Evolutionary conservation across 2,329 filamentous ascomycete species (phyloP), one percentile per base, ranked within the genome.

Genomic region (Aspergillus pseudoterreus): DNA sequence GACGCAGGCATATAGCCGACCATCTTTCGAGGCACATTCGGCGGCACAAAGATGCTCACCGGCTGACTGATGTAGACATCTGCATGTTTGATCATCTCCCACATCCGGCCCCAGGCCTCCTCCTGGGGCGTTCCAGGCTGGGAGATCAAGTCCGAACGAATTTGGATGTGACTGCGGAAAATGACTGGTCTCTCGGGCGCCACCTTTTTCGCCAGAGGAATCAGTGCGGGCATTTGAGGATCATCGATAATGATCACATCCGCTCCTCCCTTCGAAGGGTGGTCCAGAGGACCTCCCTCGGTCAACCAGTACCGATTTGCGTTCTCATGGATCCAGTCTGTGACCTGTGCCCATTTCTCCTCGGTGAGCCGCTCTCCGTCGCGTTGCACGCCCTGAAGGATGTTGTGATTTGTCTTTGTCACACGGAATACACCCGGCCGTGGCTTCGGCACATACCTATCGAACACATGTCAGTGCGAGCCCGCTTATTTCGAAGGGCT

Each of bases 381-480:
- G 22, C 79, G 76, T 38, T 84, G 83, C 39, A 92, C 88, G 8
- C 88, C 89, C 71, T 94, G 89, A 2, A 94, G 82, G 57, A 92
- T 92, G 71, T 94, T 94, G 80, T 94, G 89, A 60, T 91, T 87
- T 58, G 87, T 91, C 73, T 94, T 94, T 59, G 89, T 94, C 69
- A 90, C 86, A 46, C 88, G 80, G 71, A 94, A 94, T 10, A 92
- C 84, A 14, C 87, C 85, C 3, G 87, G 87, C 46, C 86, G 84
- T 19, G 89, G 88, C 67, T 90, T 90, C 6, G 89, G 89, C 1
- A 92, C 88, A 54, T 80, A 83, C 78, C 79, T 82, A 17, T n/a
- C 11, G 15, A n/a, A 6, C 15, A 42, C 30, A 33, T 17, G 44
- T 22, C 30, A 52, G 59, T 17, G 44, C 17, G 24, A 24, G 41